Evolutionary conservation across 768 basidiomycete species (phyloP).

Genomic region (Amanita pseudoporphyria): DNA sequence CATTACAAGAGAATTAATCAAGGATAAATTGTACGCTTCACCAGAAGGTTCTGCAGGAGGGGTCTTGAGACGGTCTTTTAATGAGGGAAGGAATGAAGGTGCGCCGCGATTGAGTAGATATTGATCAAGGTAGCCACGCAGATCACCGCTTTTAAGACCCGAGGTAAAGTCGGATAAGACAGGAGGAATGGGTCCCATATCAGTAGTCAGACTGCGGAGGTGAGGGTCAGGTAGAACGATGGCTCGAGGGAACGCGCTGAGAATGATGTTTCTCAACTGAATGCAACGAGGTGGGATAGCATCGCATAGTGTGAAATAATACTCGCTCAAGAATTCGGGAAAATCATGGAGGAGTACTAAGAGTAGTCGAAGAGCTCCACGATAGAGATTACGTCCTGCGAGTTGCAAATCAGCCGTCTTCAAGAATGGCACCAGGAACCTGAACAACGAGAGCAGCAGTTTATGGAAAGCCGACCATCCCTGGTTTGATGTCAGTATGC

Average conservation of each 20-base stretch:
- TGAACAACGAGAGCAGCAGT: conserved; percentile 85
- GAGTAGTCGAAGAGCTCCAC: conserved; percentile 82
- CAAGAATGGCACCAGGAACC: conserved; percentile 89
- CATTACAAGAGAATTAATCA: conserved; percentile 92
- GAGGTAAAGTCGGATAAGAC: conserved; percentile 88
- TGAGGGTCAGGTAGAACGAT: conserved; percentile 81
- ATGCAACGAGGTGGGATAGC: conserved; percentile 88
- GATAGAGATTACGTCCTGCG: conserved; percentile 80
- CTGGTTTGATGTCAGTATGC: conserved; percentile 23
- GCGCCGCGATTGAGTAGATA: conserved; percentile 72
- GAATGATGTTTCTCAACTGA: conserved; percentile 93
- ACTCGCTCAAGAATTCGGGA: conserved; percentile 95
- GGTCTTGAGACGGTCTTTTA: conserved; percentile 67
- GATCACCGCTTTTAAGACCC: conserved; percentile 70
- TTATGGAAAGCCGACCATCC: conserved; percentile 98
- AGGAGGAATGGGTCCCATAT: conserved; percentile 89
- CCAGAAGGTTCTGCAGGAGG: conserved; percentile 34
- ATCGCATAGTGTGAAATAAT: conserved; percentile 94
- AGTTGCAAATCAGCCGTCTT: conserved; percentile 71
- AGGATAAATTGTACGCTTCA: conserved; percentile 75
- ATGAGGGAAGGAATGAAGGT: conserved; percentile 60
- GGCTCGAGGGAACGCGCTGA: conserved; percentile 86
- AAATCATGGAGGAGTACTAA: conserved; percentile 97
- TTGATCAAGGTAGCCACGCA: conserved; percentile 75
- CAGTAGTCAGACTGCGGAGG: conserved; percentile 69